Evolutionary conservation across 495 filamentous ascomycete genomes (phyloP).

Genomic region (Penicillium bialowiezense): DNA sequence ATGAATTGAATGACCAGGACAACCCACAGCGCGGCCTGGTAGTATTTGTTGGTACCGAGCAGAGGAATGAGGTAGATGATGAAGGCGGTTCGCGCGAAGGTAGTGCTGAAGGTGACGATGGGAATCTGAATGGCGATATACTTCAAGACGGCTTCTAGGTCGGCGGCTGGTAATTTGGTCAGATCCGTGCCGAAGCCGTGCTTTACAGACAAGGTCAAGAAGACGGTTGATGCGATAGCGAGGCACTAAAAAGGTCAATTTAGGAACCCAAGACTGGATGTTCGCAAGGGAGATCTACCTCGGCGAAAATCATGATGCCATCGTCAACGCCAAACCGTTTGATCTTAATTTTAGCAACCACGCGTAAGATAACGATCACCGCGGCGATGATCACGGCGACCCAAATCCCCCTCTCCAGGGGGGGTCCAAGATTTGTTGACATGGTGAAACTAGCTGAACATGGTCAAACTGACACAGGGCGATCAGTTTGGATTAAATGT

Average conservation of each 20-base stretch:
- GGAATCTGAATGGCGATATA: constrained; percentile 32
- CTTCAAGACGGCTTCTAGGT: constrained; percentile 25
- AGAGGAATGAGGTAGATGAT: constrained; percentile 32
- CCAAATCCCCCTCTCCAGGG: constrained; percentile 31
- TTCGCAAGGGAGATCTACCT: constrained; percentile 16
- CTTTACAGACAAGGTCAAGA: constrained; percentile 23
- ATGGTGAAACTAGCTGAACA: background rate
- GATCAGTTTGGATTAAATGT: background rate
- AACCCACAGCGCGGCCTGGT: constrained; percentile 26
- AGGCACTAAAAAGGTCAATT: constrained; percentile 14
- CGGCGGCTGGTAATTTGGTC: background rate
- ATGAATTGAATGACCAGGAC: constrained; percentile 25
- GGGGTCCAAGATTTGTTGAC: constrained; percentile 17
- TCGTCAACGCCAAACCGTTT: constrained; percentile 33
- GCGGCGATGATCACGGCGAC: constrained; percentile 30
- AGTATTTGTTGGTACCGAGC: constrained; percentile 26
- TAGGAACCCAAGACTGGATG: background rate
- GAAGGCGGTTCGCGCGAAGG: constrained; percentile 32
- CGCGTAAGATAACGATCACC: constrained; percentile 30
- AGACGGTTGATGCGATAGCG: constrained; percentile 24
- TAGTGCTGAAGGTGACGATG: constrained; percentile 33
- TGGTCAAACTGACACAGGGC: background rate
- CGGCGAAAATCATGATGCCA: constrained; percentile 34
- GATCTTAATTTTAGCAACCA: constrained; percentile 37
- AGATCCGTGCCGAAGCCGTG: constrained; percentile 33